A percentile compares a stretch with the other conserved stretches of the same genome.
Evolutionary conservation across 2,329 filamentous ascomycete genomes (phyloP).

Genomic region (Beauveria pseudobassiana): DNA sequence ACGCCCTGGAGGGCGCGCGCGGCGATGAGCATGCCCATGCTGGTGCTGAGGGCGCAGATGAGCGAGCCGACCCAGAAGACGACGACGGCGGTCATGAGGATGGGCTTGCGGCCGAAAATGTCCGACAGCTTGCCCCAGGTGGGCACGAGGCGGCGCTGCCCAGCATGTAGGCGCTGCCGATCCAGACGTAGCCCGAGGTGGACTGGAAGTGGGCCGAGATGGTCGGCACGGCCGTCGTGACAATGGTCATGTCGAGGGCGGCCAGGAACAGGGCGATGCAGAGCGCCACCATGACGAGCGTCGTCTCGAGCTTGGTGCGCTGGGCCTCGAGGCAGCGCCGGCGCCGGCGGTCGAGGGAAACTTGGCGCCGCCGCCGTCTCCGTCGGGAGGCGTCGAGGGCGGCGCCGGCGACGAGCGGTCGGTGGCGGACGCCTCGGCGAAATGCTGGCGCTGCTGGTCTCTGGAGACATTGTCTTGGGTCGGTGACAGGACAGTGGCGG

Average conservation of each 20-base stretch:
- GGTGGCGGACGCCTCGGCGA: not conserved
- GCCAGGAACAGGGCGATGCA: constrained; percentile 43
- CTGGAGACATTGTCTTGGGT: not conserved
- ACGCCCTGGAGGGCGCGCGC: constrained; percentile 49
- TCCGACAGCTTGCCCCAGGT: constrained; percentile 61
- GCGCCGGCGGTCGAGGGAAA: not conserved
- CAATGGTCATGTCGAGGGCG: constrained; percentile 52
- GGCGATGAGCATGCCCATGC: constrained; percentile 46
- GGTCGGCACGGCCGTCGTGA: constrained; percentile 60
- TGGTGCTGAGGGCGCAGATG: constrained; percentile 41
- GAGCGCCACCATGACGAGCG: constrained; percentile 34
- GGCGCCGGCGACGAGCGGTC: not conserved
- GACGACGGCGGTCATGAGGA: constrained; percentile 41
- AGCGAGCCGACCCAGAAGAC: constrained; percentile 50
- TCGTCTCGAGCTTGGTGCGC: constrained; percentile 31
- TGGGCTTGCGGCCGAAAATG: constrained; percentile 50
- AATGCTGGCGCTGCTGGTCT: not conserved
- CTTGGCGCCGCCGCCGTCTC: not conserved
- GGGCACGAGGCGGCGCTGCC: constrained; percentile 59
- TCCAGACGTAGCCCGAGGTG: constrained; percentile 67
- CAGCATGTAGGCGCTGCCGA: constrained; percentile 66
- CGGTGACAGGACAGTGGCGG: not conserved
- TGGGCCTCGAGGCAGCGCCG: constrained; percentile 25
- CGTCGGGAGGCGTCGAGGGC: not conserved
- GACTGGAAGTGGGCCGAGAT: constrained; percentile 58